These are phyloP conservation scores for Typha latifolia DNA, from an alignment of 176 grass and related monocot species.

Conservation along the genomic window DNA sequence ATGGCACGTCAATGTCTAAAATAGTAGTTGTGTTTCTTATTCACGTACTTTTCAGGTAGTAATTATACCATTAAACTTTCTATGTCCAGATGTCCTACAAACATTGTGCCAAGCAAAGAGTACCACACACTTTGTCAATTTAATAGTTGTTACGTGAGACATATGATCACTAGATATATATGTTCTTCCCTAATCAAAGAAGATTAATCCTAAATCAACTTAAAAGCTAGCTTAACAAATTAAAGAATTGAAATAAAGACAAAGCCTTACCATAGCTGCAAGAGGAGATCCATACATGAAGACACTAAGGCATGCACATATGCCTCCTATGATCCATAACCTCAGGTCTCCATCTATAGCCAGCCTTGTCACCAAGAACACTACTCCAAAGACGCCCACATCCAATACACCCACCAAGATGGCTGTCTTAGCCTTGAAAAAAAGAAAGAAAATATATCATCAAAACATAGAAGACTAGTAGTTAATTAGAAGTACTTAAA, in stretches of 20 bases:
- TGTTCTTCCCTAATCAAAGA: not conserved
- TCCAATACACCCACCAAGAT: slow-evolving; percentile 32
- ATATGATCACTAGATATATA: not conserved
- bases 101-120: not conserved
- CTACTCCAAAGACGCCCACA: slow-evolving; percentile 37
- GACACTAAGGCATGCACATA: slow-evolving; percentile 43
- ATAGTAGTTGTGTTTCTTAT: too few relatives aligned
- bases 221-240: too few relatives aligned
- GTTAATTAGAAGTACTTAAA: not conserved
- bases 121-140: not conserved
- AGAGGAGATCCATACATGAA: slow-evolving; percentile 69
- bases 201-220: too few relatives aligned
- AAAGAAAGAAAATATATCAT: not conserved
- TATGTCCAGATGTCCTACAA: not conserved
- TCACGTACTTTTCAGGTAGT: too few relatives aligned
- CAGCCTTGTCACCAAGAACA: slow-evolving; percentile 27
- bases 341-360: slow-evolving; percentile 22
- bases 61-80: not conserved
- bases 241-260: not conserved
- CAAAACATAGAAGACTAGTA: not conserved
- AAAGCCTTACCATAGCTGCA: slow-evolving; percentile 36
- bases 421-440: slow-evolving; percentile 24
- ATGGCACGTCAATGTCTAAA: too few relatives aligned
- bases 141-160: not conserved
- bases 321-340: slow-evolving; percentile 33